These are phyloP conservation scores for Chlorophyllum brunneum DNA, from an alignment of 768 basidiomycete genomes.

Conservation along the genomic window DNA sequence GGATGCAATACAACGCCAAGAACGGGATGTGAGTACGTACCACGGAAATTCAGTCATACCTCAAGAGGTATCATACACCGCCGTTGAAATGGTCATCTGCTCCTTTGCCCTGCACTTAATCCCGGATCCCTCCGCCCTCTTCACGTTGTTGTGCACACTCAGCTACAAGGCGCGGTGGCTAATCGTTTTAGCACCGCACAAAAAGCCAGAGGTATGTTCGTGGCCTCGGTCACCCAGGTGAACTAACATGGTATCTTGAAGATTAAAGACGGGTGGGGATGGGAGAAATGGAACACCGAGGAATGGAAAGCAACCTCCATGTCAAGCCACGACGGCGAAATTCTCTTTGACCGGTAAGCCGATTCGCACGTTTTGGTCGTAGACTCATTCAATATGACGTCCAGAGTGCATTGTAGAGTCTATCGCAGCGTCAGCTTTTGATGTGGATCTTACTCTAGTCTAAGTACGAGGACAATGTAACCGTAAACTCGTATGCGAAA, in stretches of 20 bases:
- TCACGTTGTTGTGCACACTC: slow-evolving; percentile 60
- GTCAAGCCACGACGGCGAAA: slow-evolving; percentile 37
- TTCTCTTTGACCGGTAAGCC: slow-evolving; percentile 43
- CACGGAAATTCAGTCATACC: background rate
- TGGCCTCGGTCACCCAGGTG: background rate
- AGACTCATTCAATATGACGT: background rate
- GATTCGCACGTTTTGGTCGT: background rate
- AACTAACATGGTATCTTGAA: slow-evolving; percentile 18
- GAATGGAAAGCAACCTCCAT: slow-evolving; percentile 40
- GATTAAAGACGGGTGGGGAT: slow-evolving; percentile 69
- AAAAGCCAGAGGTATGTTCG: slow-evolving; percentile 60
- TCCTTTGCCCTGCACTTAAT: slow-evolving; percentile 76
- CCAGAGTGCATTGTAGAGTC: slow-evolving; percentile 52
- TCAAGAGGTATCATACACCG: slow-evolving; percentile 1
- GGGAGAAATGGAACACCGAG: slow-evolving; percentile 57
- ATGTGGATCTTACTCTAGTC: background rate
- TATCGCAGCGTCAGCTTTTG: slow-evolving; percentile 39
- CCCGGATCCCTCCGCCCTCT: slow-evolving; percentile 56
- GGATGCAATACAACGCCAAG: background rate
- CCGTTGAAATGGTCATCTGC: slow-evolving; percentile 62
- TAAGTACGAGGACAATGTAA: background rate
- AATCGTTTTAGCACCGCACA: slow-evolving; percentile 69
- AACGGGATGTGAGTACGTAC: background rate
- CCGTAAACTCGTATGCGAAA: background rate
- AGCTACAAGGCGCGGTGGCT: slow-evolving; percentile 62